Conservation (phyloP, 1,284 basidiomycete species). For the Ceratorhiza oryzae-sativae region DNA sequence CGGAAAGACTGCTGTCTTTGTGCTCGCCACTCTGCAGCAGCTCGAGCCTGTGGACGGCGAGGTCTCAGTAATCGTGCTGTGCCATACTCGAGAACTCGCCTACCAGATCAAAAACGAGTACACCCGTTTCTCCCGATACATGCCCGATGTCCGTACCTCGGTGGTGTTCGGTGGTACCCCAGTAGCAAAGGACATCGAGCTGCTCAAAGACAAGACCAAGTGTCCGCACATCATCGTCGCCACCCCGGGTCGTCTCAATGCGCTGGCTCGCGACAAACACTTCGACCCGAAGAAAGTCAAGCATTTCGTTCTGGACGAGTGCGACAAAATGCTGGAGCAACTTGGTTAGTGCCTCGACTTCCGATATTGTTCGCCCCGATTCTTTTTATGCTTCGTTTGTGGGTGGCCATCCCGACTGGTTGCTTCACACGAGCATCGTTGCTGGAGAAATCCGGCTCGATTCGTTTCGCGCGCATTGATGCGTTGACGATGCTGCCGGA, state of each 20-base stretch:
- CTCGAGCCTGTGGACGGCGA: constrained; percentile 98
- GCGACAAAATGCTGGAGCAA: constrained; percentile 99
- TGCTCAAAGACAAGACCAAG: constrained; percentile 94
- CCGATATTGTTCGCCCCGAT: constrained; percentile 39
- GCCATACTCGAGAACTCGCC: constrained; percentile 98
- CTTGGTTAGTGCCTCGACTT: constrained; percentile 61
- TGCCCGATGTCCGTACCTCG: constrained; percentile 97
- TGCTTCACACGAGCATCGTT: constrained; percentile 29
- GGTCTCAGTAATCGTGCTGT: constrained; percentile 96
- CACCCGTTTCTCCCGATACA: constrained; percentile 98
- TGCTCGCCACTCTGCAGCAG: constrained; percentile 97
- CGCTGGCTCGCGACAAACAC: constrained; percentile 90
- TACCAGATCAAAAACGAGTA: constrained; percentile 99
- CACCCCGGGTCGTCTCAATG: constrained; percentile 95
- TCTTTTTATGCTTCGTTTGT: constrained; percentile 35
- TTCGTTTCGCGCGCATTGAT: constrained; percentile 26
- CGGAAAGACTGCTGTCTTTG: constrained; percentile 99
- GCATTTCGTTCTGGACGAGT: constrained; percentile 99
- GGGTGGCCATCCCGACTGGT: constrained; percentile 39
- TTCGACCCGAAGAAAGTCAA: constrained; percentile 93
- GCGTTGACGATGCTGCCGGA: constrained; percentile 37
- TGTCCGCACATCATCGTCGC: constrained; percentile 99
- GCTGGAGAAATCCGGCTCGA: constrained; percentile 29
- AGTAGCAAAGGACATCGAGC: constrained; percentile 92
- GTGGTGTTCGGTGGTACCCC: constrained; percentile 99